These are phyloP conservation scores for Termitomyces sp. DNA, from an alignment of 768 basidiomycete species.

Conservation along the genomic window DNA sequence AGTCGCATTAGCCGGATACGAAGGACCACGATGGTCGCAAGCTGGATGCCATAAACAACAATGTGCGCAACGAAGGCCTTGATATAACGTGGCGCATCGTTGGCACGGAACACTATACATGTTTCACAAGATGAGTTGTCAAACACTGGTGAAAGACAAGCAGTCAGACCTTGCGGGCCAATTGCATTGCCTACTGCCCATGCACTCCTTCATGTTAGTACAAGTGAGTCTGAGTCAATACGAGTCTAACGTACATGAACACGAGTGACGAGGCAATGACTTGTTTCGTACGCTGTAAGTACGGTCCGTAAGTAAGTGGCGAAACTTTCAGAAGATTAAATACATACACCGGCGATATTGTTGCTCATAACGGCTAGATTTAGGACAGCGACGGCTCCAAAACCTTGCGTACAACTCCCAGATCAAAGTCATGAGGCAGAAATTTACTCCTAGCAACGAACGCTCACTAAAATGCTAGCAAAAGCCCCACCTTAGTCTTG, in stretches of 20 bases:
- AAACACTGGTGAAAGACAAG: neutral
- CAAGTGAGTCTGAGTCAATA: neutral
- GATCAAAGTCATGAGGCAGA: neutral
- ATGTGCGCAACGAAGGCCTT: conserved; percentile 47
- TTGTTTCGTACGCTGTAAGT: conserved; percentile 44
- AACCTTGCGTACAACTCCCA: conserved; percentile 43
- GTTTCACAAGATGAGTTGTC: neutral
- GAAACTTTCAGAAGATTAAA: neutral
- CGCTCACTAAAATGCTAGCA: conserved; percentile 49
- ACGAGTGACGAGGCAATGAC: conserved; percentile 46
- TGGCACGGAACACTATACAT: conserved; percentile 42
- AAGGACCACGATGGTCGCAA: conserved; percentile 35
- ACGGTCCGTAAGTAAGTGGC: neutral
- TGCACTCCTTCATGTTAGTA: conserved; percentile 26
- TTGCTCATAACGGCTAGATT: conserved; percentile 47
- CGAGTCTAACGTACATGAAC: conserved; percentile 34
- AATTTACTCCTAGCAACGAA: neutral
- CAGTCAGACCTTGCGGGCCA: conserved; percentile 37
- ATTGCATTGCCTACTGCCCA: conserved; percentile 54
- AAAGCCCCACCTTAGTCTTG: conserved; percentile 43
- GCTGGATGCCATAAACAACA: conserved; percentile 45
- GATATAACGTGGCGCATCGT: conserved; percentile 46
- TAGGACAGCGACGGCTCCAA: conserved; percentile 45
- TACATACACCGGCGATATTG: conserved; percentile 41
- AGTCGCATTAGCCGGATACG: conserved; percentile 41